Conservation (phyloP, 2,329 filamentous ascomycete species). For the Diaporthe amygdali region DNA sequence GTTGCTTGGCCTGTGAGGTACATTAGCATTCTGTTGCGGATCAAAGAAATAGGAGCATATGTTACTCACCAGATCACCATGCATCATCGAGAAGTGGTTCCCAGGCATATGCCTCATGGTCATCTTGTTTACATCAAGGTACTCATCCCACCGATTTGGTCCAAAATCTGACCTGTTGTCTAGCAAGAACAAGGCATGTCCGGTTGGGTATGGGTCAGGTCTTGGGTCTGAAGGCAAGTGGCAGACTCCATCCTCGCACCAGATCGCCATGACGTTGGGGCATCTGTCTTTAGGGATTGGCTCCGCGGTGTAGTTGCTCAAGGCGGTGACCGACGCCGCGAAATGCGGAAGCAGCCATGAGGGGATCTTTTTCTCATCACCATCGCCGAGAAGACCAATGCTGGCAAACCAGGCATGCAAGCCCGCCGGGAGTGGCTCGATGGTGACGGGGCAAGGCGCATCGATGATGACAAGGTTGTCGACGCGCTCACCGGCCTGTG, state of each 20-base stretch:
- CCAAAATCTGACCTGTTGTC: constrained; percentile 76
- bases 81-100: constrained; percentile 81
- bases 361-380: constrained; percentile 65
- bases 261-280: constrained; percentile 69
- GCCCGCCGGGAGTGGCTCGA: constrained; percentile 67
- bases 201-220: constrained; percentile 64
- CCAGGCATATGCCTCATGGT: constrained; percentile 70
- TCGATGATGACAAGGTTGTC: constrained; percentile 70
- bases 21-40: neutral
- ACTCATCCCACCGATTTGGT: constrained; percentile 73
- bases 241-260: constrained; percentile 77
- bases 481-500: constrained; percentile 60
- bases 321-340: constrained; percentile 68
- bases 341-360: constrained; percentile 80
- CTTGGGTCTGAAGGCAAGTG: constrained; percentile 68
- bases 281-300: constrained; percentile 64
- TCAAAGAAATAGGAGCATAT: too few relatives aligned
- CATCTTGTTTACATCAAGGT: constrained; percentile 66
- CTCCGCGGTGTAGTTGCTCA: constrained; percentile 72
- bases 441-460: constrained; percentile 68
- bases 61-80: constrained; percentile 52
- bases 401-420: constrained; percentile 76
- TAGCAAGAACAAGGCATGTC: constrained; percentile 71
- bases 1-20: constrained; percentile 38
- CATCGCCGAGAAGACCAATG: constrained; percentile 72